Base-by-base conservation (phyloP, 305 asterid genomes). In the Euphrasia arctica region DNA sequence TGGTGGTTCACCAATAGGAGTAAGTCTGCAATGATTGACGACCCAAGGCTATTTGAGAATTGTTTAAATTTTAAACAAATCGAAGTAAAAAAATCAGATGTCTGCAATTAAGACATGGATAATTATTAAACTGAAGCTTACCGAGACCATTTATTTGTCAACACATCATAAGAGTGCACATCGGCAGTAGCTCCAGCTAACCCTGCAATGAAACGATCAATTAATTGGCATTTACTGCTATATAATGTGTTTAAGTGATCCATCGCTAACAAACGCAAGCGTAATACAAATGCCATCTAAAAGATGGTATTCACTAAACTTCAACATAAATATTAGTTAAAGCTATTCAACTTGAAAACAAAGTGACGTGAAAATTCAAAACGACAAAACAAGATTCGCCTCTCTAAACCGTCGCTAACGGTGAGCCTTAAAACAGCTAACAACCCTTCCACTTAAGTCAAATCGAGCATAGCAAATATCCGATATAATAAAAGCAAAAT, bases 131-230 rank as follows among this genome's bases (percentile, higher is more conserved):
- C 36, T 52, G 13, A 27, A 14, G 32, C 80, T 75, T 82, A 90
- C 99, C 99, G 72, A 73, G 97, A 83, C 99, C 99, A 93, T 76
- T 93, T 93, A 79, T 88, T 85, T 39, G 95, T 71, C 82, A 90
- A 71, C 49, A 90, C 97, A 71, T 88, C 97, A 73, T 93, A 93
- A 72, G 89, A 79, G 71, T 93, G 99, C 65, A 90, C 90, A 82
- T 93, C 99, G 48, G 99, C 99, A 22, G 99, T 93, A 43, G 99
- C 99, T 62, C 99, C 99, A 0, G 99, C 97, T 70, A 93, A 78
- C 48, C 99, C 99, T 93, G 96, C 79, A 81, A 79, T 64, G 70
- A 80, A 58, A 65, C 52, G 56, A 77, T 84, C 25, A 80, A 83
- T 72, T 80, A 78, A 45, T 88, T 73, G 66, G 75, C 62, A 63